Conservation (phyloP, 2,329 filamentous ascomycete species). For the Eutypella sp. region DNA sequence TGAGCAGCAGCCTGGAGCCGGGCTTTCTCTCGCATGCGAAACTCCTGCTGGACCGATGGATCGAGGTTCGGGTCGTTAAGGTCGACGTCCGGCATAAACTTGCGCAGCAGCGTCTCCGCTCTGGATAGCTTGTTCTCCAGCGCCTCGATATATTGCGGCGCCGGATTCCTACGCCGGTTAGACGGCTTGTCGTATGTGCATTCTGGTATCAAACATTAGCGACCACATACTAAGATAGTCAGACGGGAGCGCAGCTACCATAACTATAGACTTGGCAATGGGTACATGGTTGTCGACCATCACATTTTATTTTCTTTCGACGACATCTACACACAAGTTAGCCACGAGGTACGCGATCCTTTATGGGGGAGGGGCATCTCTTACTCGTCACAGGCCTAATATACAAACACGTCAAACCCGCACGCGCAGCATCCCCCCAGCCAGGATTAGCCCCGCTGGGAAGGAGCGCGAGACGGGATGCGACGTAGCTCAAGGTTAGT, state of each 20-base stretch:
- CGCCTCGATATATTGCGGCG: conserved; percentile 88
- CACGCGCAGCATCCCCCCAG: neutral
- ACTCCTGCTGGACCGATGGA: conserved; percentile 66
- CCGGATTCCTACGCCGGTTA: conserved; percentile 83
- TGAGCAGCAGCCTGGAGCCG: conserved; percentile 40
- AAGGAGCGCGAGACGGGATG: conserved; percentile 2
- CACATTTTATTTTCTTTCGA: conserved; percentile 83
- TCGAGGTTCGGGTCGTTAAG: conserved; percentile 82
- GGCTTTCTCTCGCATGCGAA: conserved; percentile 50
- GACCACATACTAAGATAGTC: conserved; percentile 1
- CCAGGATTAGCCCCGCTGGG: neutral
- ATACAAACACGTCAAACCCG: neutral
- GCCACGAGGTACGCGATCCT: neutral
- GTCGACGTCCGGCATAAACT: conserved; percentile 78
- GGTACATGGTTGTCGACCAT: conserved; percentile 83
- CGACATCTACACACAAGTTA: conserved; percentile 47
- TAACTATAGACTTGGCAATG: conserved; percentile 99
- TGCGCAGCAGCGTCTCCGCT: conserved; percentile 72
- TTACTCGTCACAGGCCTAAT: conserved; percentile 3
- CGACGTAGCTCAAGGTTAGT: neutral
- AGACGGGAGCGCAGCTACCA: conserved; percentile 52
- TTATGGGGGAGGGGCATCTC: neutral
- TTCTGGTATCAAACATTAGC: conserved; percentile 48
- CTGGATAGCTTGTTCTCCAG: conserved; percentile 78
- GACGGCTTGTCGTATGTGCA: conserved; percentile 96